Base-by-base conservation (phyloP, 805 yeast genomes). In the Candida peoriensis region DNA sequence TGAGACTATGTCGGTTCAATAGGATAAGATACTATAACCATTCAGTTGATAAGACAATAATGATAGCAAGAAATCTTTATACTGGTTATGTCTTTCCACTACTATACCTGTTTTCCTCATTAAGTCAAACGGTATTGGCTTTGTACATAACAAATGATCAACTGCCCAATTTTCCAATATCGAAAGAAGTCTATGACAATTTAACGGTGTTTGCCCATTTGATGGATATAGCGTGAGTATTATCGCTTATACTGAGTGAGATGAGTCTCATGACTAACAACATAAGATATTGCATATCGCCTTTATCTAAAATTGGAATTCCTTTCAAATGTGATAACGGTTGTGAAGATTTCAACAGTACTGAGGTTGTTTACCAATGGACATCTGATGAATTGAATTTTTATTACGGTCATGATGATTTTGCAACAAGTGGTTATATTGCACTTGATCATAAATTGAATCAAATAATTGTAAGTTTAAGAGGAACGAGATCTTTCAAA, bases 401-500 rank as follows among this genome's bases (percentile, higher is more conserved):
- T 8, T 10, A 33, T 33, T 32, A 33, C 21, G 12, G 20, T 3
- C 18, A 20, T 7, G 33, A 32, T 8, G 28, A 17, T 8, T 47
- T 51, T 17, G 44, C 44, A 11, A 51, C 54, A 0, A 37, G 52
- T 1, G 58, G 58, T 0, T 53, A 50, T 27, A 44, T 53, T 24
- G 52, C 56, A 0, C 15, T 50, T 2, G 32, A 39, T 31, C 45
- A 44, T 13, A 33, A 35, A 11, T 20, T 30, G 14, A 29, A 33
- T 11, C 19, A 37, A 2, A 28, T 53, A 6, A 22, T 42, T 2
- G 20, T 52, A 4, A 47, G 35, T 2, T 23, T 53, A 2, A 24
- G 58, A 21, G 58, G 58, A 1, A 53, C 58, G 0, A 28, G 55
- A 17, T 47, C 54, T 3, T 48, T 53, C 27, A 51, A 50, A 21